Percentiles rank a stretch among this genome's conserved stretches.
phyloP scores from a whole-genome alignment of 2,329 filamentous ascomycete genomes.

The Fusarium nygamai region DNA sequence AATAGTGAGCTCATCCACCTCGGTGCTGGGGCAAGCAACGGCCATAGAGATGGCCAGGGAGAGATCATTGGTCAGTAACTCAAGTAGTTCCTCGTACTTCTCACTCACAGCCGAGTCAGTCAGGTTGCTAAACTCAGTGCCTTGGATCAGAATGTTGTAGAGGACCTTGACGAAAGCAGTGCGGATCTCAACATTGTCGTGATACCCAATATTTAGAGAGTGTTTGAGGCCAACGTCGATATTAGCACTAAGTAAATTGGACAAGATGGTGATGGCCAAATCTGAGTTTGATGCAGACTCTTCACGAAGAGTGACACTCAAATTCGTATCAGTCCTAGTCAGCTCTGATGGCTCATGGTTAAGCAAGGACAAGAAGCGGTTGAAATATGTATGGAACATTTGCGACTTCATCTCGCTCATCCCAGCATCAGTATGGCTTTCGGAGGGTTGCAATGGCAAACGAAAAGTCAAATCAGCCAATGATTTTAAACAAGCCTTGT shows the following conservation, averaged over 20 bases:
- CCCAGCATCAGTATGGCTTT: constrained; percentile 72
- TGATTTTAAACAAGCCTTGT: constrained; percentile 71
- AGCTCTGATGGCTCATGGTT: constrained; percentile 65
- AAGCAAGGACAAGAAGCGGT: constrained; percentile 72
- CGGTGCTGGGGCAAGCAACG: constrained; percentile 71
- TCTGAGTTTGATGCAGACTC: constrained; percentile 67
- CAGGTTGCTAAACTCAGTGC: constrained; percentile 75
- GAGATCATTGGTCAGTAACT: constrained; percentile 71
- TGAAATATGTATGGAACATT: constrained; percentile 78
- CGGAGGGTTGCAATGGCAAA: constrained; percentile 71
- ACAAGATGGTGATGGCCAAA: constrained; percentile 73
- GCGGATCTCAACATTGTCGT: constrained; percentile 74
- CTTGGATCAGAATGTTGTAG: constrained; percentile 76
- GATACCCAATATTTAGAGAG: constrained; percentile 75
- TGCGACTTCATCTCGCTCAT: constrained; percentile 75
- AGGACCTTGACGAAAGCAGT: constrained; percentile 76
- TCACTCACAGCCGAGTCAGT: constrained; percentile 74
- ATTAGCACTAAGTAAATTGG: constrained; percentile 75
- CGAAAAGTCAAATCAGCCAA: constrained; percentile 74
- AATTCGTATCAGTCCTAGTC: constrained; percentile 38
- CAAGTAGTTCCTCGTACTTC: constrained; percentile 73
- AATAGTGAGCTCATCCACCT: constrained; percentile 75
- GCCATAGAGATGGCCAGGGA: constrained; percentile 72
- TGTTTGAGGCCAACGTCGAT: constrained; percentile 78
- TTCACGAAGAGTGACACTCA: constrained; percentile 57